Percentiles rank a stretch among this genome's conserved stretches.
These are phyloP conservation scores for Penicillium sp. DNA, from an alignment of 2,329 filamentous ascomycete species.

Conservation along the genomic window DNA sequence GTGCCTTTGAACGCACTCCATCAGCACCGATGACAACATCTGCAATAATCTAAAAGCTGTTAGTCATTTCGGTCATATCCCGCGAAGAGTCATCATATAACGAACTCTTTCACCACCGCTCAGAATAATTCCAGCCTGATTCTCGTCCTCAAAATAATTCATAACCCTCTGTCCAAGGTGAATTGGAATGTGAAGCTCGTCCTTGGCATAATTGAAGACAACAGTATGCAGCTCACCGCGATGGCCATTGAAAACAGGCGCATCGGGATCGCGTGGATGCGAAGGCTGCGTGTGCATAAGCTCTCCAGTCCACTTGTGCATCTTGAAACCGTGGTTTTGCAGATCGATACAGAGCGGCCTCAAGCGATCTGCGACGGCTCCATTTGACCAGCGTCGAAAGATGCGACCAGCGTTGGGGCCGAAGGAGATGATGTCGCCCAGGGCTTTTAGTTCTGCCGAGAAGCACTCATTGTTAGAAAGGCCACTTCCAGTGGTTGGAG, in stretches of 20 bases:
- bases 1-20: constrained; percentile 56
- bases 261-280: constrained; percentile 47
- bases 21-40: constrained; percentile 59
- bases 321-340: constrained; percentile 58
- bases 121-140: constrained; percentile 54
- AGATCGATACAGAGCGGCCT: constrained; percentile 56
- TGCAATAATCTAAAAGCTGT: constrained; percentile 24
- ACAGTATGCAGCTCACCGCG: constrained; percentile 62
- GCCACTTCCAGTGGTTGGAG: constrained; percentile 4
- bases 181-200: constrained; percentile 58
- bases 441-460: constrained; percentile 53
- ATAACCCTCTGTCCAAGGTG: constrained; percentile 54
- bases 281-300: constrained; percentile 59
- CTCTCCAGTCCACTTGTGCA: constrained; percentile 64
- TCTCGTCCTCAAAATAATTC: constrained; percentile 58
- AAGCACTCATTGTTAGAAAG: neutral
- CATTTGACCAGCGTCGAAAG: constrained; percentile 59
- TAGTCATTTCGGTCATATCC: neutral
- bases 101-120: constrained; percentile 49
- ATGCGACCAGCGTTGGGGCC: constrained; percentile 63
- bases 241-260: constrained; percentile 62
- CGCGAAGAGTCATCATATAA: neutral
- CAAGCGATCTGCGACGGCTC: constrained; percentile 51
- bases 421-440: constrained; percentile 65
- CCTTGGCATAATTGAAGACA: constrained; percentile 59